Percentiles rank a stretch among this genome's conserved stretches.
These are phyloP conservation scores for Dictyostelium firmibasis DNA, from an alignment of 78 protist species.

Conservation along the genomic window DNA sequence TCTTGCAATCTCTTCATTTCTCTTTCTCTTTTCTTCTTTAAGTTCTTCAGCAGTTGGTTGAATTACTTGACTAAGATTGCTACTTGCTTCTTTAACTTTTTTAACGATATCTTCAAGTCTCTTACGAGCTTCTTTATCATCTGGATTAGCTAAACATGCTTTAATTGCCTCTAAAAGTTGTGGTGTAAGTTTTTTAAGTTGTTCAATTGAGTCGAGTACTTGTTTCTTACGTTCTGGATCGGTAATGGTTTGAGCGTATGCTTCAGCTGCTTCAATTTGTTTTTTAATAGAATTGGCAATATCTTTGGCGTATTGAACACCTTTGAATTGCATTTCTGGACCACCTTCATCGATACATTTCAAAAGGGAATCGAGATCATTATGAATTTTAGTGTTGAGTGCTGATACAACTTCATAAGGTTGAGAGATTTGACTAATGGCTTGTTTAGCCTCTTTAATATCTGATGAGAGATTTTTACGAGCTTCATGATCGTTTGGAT, in stretches of 20 bases:
- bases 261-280: constrained; percentile 73
- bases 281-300: constrained; percentile 52
- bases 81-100: constrained; percentile 54
- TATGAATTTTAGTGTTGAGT: constrained; percentile 48
- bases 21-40: constrained; percentile 3
- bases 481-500: constrained; percentile 62
- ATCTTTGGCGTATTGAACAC: constrained; percentile 75
- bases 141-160: constrained; percentile 56
- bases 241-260: constrained; percentile 15
- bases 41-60: constrained; percentile 72
- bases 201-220: constrained; percentile 39
- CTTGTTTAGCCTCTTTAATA: constrained; percentile 59
- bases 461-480: background rate
- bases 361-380: constrained; percentile 12
- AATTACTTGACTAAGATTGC: constrained; percentile 17
- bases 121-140: constrained; percentile 52
- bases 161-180: constrained; percentile 54
- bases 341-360: constrained; percentile 67
- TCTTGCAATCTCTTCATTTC: constrained; percentile 30
- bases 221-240: constrained; percentile 62
- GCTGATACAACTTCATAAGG: constrained; percentile 60
- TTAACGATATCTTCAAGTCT: constrained; percentile 4
- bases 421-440: constrained; percentile 25
- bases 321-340: constrained; percentile 75
- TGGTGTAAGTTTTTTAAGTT: constrained; percentile 44